Conservation (phyloP, 106 monocot genomes). For the Allium fistulosum region DNA sequence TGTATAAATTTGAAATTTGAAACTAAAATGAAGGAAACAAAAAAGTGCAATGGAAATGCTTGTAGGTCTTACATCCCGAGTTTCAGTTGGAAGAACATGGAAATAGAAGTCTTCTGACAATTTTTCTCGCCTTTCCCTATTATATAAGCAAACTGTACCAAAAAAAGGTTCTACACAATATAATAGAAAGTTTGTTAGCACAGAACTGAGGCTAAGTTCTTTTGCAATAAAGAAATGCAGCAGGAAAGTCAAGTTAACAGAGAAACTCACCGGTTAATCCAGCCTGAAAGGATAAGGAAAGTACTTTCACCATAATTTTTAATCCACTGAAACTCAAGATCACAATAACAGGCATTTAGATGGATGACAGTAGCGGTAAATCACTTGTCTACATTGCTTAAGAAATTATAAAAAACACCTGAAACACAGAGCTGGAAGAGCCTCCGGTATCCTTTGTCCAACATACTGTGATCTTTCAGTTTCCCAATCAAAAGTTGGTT, state of each 20-base stretch:
- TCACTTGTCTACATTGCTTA: no score
- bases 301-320: constrained; percentile 87
- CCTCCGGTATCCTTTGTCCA: constrained; percentile 81
- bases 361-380: background rate
- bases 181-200: constrained; percentile 6
- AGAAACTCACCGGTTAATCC: constrained; percentile 65
- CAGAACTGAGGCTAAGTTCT: background rate
- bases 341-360: constrained; percentile 3
- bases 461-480: constrained; percentile 87
- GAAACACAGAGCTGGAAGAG: constrained; percentile 36
- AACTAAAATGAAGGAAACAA: background rate
- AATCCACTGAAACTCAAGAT: constrained; percentile 47
- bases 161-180: constrained; percentile 75
- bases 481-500: constrained; percentile 99
- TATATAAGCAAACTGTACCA: constrained; percentile 98
- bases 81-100: constrained; percentile 61
- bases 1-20: no score
- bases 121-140: constrained; percentile 91
- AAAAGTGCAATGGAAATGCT: background rate
- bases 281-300: constrained; percentile 90
- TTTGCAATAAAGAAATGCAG: background rate
- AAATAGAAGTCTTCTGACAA: constrained; percentile 96
- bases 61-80: constrained; percentile 55
- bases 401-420: constrained; percentile 31
- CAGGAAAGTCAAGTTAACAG: constrained; percentile 1